Evolutionary conservation across 495 filamentous ascomycete species (phyloP).

Genomic region (Penicillium steckii): DNA sequence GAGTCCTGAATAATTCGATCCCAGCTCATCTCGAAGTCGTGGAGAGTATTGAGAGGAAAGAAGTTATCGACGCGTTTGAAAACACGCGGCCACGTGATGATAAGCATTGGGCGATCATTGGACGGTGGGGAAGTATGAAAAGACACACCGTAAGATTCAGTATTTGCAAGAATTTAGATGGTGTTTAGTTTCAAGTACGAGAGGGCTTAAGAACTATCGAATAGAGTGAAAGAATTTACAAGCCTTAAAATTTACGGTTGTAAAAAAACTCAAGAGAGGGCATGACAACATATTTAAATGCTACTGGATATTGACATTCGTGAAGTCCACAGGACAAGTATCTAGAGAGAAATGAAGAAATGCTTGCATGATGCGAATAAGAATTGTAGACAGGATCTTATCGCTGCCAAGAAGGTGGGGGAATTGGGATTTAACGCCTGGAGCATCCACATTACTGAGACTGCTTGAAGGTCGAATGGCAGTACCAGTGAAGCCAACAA

Average conservation of each 20-base stretch:
- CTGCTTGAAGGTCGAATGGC: neutral
- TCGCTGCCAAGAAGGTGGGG: neutral
- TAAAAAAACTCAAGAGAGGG: too few species aligned
- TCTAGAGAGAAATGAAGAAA: slow-evolving; percentile 12
- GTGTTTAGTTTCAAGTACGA: too few species aligned
- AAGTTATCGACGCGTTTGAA: slow-evolving; percentile 27
- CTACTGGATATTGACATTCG: slow-evolving; percentile 1
- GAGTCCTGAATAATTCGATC: slow-evolving; percentile 51
- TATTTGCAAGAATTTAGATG: too few species aligned
- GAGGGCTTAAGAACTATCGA: too few species aligned
- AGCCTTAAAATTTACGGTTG: too few species aligned
- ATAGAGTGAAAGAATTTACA: too few species aligned
- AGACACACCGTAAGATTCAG: too few species aligned
- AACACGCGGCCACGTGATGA: slow-evolving; percentile 39
- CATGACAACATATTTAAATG: neutral
- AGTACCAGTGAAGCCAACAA: neutral
- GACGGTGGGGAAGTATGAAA: neutral
- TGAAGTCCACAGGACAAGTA: slow-evolving; percentile 3
- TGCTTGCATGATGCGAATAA: slow-evolving; percentile 19
- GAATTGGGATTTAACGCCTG: slow-evolving; percentile 6
- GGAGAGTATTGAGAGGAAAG: neutral
- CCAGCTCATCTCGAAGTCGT: slow-evolving; percentile 26
- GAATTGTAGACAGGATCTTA: slow-evolving; percentile 3
- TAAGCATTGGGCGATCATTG: slow-evolving; percentile 13
- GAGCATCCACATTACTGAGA: slow-evolving; percentile 6